Percentiles rank a stretch among this genome's conserved stretches.
phyloP scores from a whole-genome alignment of 2,329 filamentous ascomycete genomes.

The Fusarium torulosum region DNA sequence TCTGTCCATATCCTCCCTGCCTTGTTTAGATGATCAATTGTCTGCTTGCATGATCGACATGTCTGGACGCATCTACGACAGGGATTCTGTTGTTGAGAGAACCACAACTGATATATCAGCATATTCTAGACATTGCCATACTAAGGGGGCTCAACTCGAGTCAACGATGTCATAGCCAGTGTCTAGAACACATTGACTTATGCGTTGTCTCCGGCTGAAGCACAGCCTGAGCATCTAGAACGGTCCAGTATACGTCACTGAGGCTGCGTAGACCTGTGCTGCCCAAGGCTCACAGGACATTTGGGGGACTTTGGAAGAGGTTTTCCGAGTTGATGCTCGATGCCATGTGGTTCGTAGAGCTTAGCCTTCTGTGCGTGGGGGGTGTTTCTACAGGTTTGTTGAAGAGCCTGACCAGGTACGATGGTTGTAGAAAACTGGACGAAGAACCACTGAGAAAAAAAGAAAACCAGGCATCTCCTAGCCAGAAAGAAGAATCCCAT shows the following conservation, averaged over 20 bases:
- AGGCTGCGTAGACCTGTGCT: constrained; percentile 28
- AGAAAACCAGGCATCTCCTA: constrained; percentile 13
- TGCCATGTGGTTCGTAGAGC: constrained; percentile 19
- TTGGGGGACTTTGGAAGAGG: constrained; percentile 14
- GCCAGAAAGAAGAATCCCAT: constrained; percentile 4
- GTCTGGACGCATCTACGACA: constrained; percentile 30
- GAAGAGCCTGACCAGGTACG: background rate
- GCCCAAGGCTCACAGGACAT: constrained; percentile 14
- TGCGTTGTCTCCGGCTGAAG: constrained; percentile 33
- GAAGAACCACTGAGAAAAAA: background rate
- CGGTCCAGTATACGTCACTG: constrained; percentile 46
- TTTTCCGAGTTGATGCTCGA: constrained; percentile 3
- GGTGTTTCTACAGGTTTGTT: constrained; percentile 19
- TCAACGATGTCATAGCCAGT: constrained; percentile 28
- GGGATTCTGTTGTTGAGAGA: constrained; percentile 15
- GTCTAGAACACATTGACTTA: constrained; percentile 29
- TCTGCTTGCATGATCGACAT: constrained; percentile 34
- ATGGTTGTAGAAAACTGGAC: constrained; percentile 13
- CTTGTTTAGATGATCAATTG: constrained; percentile 14
- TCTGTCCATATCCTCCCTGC: background rate
- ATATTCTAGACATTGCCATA: background rate
- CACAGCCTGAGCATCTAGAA: constrained; percentile 46
- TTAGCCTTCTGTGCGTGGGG: constrained; percentile 13
- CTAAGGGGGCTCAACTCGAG: constrained; percentile 10
- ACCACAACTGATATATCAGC: constrained; percentile 16